phyloP scores from a whole-genome alignment of 164 flowering plant species.

The Macadamia integrifolia region DNA sequence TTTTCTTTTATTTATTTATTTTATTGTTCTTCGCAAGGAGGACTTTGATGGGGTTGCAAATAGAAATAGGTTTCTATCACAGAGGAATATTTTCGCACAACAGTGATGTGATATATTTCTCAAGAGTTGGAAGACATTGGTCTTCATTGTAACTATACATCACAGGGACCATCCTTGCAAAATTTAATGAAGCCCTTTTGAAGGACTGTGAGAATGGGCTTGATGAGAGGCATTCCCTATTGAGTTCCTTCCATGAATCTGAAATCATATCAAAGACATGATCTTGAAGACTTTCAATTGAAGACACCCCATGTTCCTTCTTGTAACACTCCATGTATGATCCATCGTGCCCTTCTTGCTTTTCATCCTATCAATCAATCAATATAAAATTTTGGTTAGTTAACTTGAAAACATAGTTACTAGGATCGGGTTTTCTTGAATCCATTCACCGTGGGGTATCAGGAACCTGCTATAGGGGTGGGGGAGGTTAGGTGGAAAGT shows the following conservation, averaged over 20 bases:
- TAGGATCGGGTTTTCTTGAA: no score
- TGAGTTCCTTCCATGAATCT: slow-evolving; percentile 37
- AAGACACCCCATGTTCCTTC: slow-evolving; percentile 21
- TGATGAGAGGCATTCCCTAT: slow-evolving; percentile 24
- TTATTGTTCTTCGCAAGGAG: no score
- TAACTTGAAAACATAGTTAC: background rate
- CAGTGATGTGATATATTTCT: slow-evolving; percentile 24
- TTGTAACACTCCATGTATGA: slow-evolving; percentile 35
- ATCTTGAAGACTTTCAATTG: slow-evolving; percentile 20
- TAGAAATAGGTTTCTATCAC: no score
- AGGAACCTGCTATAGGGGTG: no score
- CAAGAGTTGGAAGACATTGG: slow-evolving; percentile 26
- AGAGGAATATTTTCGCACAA: slow-evolving; percentile 1
- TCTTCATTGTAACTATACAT: slow-evolving; percentile 39
- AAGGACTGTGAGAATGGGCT: slow-evolving; percentile 27
- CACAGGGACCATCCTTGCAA: slow-evolving; percentile 38
- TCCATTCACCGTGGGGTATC: no score
- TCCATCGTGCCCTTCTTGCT: slow-evolving; percentile 43
- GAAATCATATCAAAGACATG: slow-evolving; percentile 26
- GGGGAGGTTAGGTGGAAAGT: no score
- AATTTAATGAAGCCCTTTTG: slow-evolving; percentile 21
- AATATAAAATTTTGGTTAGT: background rate
- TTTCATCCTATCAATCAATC: slow-evolving; percentile 9
- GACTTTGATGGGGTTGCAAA: no score
- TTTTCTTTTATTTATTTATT: no score